Base-by-base conservation (phyloP, 2,329 filamentous ascomycete genomes). In the Xylariaceae sp. region DNA sequence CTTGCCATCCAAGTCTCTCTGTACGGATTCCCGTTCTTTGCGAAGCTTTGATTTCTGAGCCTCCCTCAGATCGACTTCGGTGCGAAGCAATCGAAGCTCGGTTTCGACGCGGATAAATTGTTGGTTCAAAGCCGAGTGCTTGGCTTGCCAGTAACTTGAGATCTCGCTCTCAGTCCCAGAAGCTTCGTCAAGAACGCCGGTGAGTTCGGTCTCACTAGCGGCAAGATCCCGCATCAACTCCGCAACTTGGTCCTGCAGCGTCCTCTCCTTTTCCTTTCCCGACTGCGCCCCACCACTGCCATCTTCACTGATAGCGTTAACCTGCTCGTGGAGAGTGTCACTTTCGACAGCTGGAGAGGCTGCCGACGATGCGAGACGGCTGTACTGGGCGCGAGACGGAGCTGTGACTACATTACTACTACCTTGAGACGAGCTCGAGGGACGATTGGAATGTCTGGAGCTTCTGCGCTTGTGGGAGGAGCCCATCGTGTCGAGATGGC, bases 121-220 rank as follows among this genome's bases (percentile, higher is more conserved):
- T 71, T 80, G 78, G 69, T 83, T 78, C 50, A 84, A 70, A 37
- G 70, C 71, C 59, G 77, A 77, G 71, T 84, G 78, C 67, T 82
- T 83, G 50, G 76, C 71, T 71, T 85, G 82, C 82, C 83, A 86
- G 68, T 81, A 83, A 11, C 76, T 76, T 2, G 81, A 76, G 53
- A 77, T 79, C 70, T 84, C 81, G 71, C 76, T 79, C 73, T 85
- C 82, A 68, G 77, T 76, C 69, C 77, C 75, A 66, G 76, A 78
- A 15, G 84, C 75, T 64, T 74, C 75, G 68, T 82, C 80, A 15
- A 85, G 75, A 67, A 83, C 77, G 42, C 75, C 76, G 56, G 74
- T 72, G 68, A 85, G 84, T 67, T 83, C 81, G 57, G 69, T 69
- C 68, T 83, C 79, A 77, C 83, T 81, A 37, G 77, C 70, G 11